Conservation (phyloP, 2,329 filamentous ascomycete species). For the Tolypocladium inflatum region DNA sequence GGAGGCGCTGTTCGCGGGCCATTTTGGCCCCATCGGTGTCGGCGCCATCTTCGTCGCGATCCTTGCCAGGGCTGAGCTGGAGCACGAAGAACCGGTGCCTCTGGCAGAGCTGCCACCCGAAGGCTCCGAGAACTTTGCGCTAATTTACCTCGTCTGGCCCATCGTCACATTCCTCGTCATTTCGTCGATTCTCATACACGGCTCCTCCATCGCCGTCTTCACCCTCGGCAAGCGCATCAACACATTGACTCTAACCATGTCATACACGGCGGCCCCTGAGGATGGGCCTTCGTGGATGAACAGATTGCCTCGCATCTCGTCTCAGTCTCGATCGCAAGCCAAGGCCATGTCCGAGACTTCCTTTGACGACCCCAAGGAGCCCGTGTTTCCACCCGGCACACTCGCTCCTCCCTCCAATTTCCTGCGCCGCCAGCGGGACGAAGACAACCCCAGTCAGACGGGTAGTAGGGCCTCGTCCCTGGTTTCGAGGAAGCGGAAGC, state of each 20-base stretch:
- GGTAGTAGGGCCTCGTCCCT: conserved; percentile 51
- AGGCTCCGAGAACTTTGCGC: conserved; percentile 48
- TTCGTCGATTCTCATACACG: conserved; percentile 87
- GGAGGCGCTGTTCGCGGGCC: conserved; percentile 90
- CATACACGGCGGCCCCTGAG: conserved; percentile 83
- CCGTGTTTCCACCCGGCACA: conserved; percentile 56
- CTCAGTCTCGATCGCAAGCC: conserved; percentile 68
- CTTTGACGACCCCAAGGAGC: conserved; percentile 52
- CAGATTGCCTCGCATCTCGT: conserved; percentile 63
- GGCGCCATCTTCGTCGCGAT: conserved; percentile 95
- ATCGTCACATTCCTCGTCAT: conserved; percentile 92
- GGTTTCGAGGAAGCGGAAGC: conserved; percentile 52
- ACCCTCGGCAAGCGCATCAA: conserved; percentile 98
- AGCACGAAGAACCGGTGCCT: conserved; percentile 67
- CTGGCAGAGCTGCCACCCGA: conserved; percentile 49
- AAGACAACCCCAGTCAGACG: conserved; percentile 45
- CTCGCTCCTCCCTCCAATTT: conserved; percentile 70
- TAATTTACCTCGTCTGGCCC: conserved; percentile 88
- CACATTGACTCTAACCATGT: conserved; percentile 88
- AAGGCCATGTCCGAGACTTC: conserved; percentile 75
- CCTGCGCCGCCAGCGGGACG: conserved; percentile 73
- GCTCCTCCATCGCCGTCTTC: conserved; percentile 96
- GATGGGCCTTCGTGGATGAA: conserved; percentile 94
- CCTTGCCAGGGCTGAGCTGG: conserved; percentile 82
- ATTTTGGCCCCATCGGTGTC: conserved; percentile 96